phyloP scores from a whole-genome alignment of 495 filamentous ascomycete species.

The Penicillium lagena region DNA sequence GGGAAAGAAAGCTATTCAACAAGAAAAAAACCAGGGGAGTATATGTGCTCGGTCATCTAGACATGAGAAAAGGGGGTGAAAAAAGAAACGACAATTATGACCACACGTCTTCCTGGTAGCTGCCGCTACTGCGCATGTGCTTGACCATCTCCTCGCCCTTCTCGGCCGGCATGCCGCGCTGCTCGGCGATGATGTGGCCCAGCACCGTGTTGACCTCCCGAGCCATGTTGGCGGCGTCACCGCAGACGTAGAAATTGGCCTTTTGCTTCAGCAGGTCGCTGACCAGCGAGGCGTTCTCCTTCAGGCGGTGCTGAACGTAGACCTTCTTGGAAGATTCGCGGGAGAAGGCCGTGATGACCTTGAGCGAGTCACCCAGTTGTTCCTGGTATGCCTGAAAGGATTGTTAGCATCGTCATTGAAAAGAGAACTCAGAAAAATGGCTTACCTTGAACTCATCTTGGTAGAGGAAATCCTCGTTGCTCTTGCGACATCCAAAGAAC shows the following conservation, averaged over 20 bases:
- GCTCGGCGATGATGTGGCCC: conserved; percentile 73
- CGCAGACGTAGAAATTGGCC: conserved; percentile 97
- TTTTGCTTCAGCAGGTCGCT: conserved; percentile 84
- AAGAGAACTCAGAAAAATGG: conserved; percentile 3
- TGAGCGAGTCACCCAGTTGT: conserved; percentile 78
- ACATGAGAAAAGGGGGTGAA: conserved; percentile 16
- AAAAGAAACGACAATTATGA: conserved; percentile 48
- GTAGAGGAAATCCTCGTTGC: conserved; percentile 86
- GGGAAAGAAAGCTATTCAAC: conserved; percentile 11
- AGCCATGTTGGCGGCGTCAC: conserved; percentile 97
- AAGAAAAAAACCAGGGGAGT: conserved; percentile 8
- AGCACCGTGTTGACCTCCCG: conserved; percentile 87
- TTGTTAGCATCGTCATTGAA: conserved; percentile 1
- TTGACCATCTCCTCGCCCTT: conserved; percentile 96
- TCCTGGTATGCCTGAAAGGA: conserved; percentile 65
- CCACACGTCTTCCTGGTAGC: conserved; percentile 98
- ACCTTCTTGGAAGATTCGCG: conserved; percentile 76
- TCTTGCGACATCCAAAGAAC: conserved; percentile 90
- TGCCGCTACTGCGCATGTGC: conserved; percentile 83
- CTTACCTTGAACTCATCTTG: conserved; percentile 88
- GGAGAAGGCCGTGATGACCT: conserved; percentile 89
- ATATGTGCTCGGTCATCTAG: conserved; percentile 33
- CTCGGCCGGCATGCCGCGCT: conserved; percentile 70
- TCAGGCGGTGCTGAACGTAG: conserved; percentile 91
- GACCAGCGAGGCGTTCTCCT: conserved; percentile 75